Base-by-base conservation (phyloP, 306 rosid species). In the Hippophae gyantsensis region DNA sequence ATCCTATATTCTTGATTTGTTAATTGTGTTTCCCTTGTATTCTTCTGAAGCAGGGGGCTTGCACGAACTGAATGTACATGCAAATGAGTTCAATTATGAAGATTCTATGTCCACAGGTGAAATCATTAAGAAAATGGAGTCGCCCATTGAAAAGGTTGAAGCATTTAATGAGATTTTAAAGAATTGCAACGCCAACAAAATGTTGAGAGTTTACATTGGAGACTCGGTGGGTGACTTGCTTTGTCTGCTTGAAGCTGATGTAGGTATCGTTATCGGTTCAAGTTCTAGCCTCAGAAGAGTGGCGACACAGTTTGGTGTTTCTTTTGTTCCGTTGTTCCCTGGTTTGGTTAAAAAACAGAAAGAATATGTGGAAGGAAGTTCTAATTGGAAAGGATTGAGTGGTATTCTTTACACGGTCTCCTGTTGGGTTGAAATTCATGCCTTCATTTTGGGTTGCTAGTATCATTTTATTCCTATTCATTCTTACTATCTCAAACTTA, bases 221-320 rank as follows among this genome's bases (percentile, higher is more conserved):
- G 64, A 65, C 7, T 55, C 63, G 5, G 76, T 71, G 45, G 70
- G 76, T 1, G 76, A 71, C 66, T 38, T 71, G 8, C 70, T 71
- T 58, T 64, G 70, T 60, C 47, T 71, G 45, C 70, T 71, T 53
- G 57, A 71, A 53, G 75, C 75, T 23, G 70, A 71, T 52, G 59
- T 71, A 9, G 75, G 75, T 6, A 51, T 71, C 6, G 66, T 71
- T 8, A 44, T 64, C 10, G 69, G 69, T 18, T 64, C 70, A 10
- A 71, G 75, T 46, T 42, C 57, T 12, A 32, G 47, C 48, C 25
- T 71, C 43, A 58, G 61, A 61, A 50, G 52, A 45, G 41, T 71
- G 14, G 75, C 65, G 7, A 8, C 43, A 38, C 66, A 64, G 12
- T 71, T 71, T 7, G 75, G 75, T 0, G 65, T 71, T 52, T 27